Base-by-base conservation (phyloP, 306 rosid genomes). In the Phaseolus lunatus region DNA sequence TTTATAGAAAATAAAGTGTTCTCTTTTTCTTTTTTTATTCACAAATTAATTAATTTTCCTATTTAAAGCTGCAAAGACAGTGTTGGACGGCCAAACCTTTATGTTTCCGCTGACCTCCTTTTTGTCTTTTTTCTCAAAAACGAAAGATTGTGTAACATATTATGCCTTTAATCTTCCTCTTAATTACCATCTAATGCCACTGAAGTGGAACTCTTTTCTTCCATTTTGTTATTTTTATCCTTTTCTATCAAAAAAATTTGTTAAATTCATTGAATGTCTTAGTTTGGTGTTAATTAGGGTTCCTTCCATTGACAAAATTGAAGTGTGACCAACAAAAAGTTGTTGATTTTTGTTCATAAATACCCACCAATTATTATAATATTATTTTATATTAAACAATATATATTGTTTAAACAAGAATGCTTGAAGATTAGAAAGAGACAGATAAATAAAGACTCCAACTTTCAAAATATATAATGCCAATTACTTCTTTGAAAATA, bases 31-130 rank as follows among this genome's bases (percentile, higher is more conserved):
- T 78, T 83, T 80, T 75, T 78, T 73, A 69, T 52, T 26, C n/a
- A 27, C 6, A 41, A 71, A 74, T 77, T 78, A 87, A 83, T 82
- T 87, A 67, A 37, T 82, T 70, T 85, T 85, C 61, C 79, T 41
- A 85, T 85, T 88, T 77, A 88, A 89, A 89, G 93, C 90, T 88
- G 89, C 84, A 57, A 80, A 85, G 77, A 75, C 73, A 24, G 84
- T 67, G 85, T 85, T 81, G 87, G 87, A 67, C 86, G 84, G 92
- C 87, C 87, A 53, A 78, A 84, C 84, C 89, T 88, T 88, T 84
- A 80, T 77, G 86, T 84, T 87, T 81, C 90, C 88, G 91, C 91
- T 87, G 91, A 88, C 97, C 88, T 80, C 83, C 90, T 84, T 89
- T 86, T 92, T 92, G 95, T 92, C 93, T 72, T 87, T 88, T 89